Percentiles rank a stretch among this genome's conserved stretches.
Conservation (phyloP, 2,329 filamentous ascomycete species). For the Colletotrichum zoysiae region DNA sequence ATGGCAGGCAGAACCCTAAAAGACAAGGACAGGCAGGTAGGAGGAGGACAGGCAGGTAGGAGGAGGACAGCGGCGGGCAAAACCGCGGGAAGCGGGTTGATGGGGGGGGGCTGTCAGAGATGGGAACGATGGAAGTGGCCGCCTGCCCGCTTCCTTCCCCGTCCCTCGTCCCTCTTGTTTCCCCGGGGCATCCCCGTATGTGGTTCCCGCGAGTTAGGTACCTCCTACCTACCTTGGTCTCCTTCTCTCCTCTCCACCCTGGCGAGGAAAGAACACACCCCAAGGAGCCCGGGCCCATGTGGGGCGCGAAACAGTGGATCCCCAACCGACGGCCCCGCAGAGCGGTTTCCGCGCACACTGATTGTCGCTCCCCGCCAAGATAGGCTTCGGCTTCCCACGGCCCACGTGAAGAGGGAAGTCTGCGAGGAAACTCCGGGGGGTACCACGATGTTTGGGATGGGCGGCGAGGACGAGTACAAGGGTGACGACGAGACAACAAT, state of each 20-base stretch:
- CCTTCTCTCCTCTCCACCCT: not conserved
- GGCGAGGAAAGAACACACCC: not conserved
- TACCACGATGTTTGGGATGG: conserved; percentile 6
- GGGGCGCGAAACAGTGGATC: conserved; percentile 10
- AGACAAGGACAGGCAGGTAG: not conserved
- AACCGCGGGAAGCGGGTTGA: conserved; percentile 1
- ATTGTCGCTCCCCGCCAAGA: conserved; percentile 36
- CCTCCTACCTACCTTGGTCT: not conserved
- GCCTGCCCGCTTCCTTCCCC: not conserved
- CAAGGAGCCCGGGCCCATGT: conserved; percentile 5
- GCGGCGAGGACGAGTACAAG: not conserved
- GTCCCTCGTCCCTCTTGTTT: conserved; percentile 2
- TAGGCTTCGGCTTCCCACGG: conserved; percentile 28
- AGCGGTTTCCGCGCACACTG: conserved; percentile 40
- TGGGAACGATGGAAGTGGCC: conserved; percentile 10
- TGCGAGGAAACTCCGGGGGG: conserved; percentile 31
- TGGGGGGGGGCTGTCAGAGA: not conserved
- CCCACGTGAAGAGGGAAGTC: conserved; percentile 38
- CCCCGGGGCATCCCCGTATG: conserved; percentile 32
- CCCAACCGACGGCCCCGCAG: conserved; percentile 33
- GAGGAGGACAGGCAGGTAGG: not conserved
- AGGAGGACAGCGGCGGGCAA: conserved; percentile 9
- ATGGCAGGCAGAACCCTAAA: not conserved
- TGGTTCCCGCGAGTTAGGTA: not conserved
- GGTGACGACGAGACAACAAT: not conserved